Evolutionary conservation across 2,329 filamentous ascomycete genomes (phyloP), one percentile per base, ranked within the genome.

Genomic region (Stagonosporopsis chrysanthemi): DNA sequence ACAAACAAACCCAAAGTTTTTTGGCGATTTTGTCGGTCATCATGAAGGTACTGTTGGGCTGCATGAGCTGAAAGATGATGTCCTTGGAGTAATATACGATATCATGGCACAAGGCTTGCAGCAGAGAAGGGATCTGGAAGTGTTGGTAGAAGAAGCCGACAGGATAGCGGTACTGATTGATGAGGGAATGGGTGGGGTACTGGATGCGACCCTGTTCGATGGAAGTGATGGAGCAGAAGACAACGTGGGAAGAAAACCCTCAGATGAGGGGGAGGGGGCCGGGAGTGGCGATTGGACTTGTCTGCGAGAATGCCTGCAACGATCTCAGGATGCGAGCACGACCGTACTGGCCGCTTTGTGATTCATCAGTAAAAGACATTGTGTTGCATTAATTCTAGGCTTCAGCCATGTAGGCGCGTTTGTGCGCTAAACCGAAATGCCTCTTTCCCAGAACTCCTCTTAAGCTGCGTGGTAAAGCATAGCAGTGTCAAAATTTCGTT

Each of bases 391-490:
- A 48, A 12, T 35, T 43, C 14, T 33, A 44, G 19, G 19, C 19
- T 19, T 19, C 19, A 43, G 11, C 39, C 26, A 9, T 52, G 19
- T 51, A 24, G 43, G 42, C 44, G 35, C 41, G 42, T 41, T 41
- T 36, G 29, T 46, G 29, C 24, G 38, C 42, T 42, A 29, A 52
- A 7, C 43, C 44, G 33, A 52, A 11, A 47, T 24, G 7, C 9
- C 9, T 24, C 14, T 15, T 6, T 38, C 43, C 41, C 49, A 19
- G 6, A 57, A 52, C 48, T 48, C 54, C 48, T 57, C 48, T 52
- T 49, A 1, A 39, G 54, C 54, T 49, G 33, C n/a, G 39, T 40
- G 39, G 19, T 39, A 43, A 49, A 52, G 33, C 48, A 45, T 44
- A 3, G 44, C 44, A 52, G 49, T 44, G 22, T 33, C 17, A 15